These are phyloP conservation scores for Aspergillus puulaauensis DNA, from an alignment of 2,329 filamentous ascomycete species.

Conservation along the genomic window DNA sequence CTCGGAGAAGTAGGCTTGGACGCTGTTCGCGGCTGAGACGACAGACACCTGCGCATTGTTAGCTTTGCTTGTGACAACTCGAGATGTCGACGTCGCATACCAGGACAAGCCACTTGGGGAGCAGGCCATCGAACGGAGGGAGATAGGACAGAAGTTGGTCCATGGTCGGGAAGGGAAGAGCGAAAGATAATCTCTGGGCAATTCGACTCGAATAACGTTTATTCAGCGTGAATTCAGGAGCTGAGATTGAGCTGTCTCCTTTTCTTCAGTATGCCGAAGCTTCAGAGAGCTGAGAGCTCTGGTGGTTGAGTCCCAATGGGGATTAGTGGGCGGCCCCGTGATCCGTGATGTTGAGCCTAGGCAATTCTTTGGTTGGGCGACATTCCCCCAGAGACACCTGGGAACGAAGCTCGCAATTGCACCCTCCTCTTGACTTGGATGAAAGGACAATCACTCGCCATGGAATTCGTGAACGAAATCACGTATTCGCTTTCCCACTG, in stretches of 20 bases:
- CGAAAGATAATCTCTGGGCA: not conserved
- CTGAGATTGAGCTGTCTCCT: not conserved
- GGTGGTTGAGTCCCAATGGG: not conserved
- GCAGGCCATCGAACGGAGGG: constrained; percentile 48
- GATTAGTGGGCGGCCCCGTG: not conserved
- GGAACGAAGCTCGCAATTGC: not conserved
- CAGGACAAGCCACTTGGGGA: constrained; percentile 66
- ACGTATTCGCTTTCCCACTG: constrained; percentile 33
- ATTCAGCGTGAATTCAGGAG: not conserved
- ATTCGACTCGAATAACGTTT: not conserved
- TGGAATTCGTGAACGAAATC: constrained; percentile 35
- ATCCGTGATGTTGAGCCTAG: constrained; percentile 3
- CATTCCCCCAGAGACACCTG: not conserved
- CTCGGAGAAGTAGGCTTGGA: constrained; percentile 79
- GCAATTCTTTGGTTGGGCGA: constrained; percentile 3
- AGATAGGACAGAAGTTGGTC: constrained; percentile 30
- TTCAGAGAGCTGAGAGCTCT: not conserved
- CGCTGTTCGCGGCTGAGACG: constrained; percentile 77
- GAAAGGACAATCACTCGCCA: constrained; percentile 15
- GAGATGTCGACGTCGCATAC: constrained; percentile 35
- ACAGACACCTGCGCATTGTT: constrained; percentile 65
- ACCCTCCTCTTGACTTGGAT: not conserved
- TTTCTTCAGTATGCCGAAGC: not conserved
- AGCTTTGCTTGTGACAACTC: not conserved
- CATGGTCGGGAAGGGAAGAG: constrained; percentile 18